Evolutionary conservation across 2,329 filamentous ascomycete species (phyloP).

Genomic region (Alternaria gaisen): DNA sequence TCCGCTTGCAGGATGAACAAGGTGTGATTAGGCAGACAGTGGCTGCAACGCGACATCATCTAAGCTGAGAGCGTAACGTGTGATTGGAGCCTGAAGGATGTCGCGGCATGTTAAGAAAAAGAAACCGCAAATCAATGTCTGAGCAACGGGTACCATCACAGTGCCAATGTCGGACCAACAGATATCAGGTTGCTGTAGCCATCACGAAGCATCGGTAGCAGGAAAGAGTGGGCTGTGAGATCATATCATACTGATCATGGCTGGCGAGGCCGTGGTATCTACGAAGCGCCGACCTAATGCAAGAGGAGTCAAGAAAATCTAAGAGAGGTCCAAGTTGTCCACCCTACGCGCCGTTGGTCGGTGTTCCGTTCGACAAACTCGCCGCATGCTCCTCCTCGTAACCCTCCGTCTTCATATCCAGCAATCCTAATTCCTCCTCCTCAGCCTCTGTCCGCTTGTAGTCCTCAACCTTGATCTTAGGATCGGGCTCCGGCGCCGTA

Average conservation of each 20-base stretch:
- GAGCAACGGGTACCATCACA: background rate
- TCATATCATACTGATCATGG: constrained; percentile 32
- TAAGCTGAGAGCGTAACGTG: background rate
- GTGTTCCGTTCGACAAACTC: constrained; percentile 28
- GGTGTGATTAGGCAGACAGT: background rate
- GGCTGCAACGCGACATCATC: constrained; percentile 43
- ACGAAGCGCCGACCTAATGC: constrained; percentile 38
- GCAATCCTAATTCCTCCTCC: constrained; percentile 89
- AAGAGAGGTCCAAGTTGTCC: constrained; percentile 10
- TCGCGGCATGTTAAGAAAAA: constrained; percentile 1
- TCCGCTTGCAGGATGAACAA: constrained; percentile 66
- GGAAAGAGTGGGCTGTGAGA: constrained; percentile 1
- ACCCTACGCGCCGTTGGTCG: constrained; percentile 26
- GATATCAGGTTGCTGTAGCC: background rate
- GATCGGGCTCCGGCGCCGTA: constrained; percentile 79
- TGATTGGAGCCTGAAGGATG: constrained; percentile 1
- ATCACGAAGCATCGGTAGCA: constrained; percentile 2
- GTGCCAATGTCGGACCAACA: background rate
- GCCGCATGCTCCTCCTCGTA: constrained; percentile 68
- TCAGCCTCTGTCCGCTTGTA: constrained; percentile 91
- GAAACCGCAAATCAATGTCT: background rate
- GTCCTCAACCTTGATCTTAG: constrained; percentile 80
- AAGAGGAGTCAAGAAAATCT: constrained; percentile 32
- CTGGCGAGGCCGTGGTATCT: constrained; percentile 51
- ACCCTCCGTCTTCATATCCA: constrained; percentile 90